These are phyloP conservation scores for Fusarium sp. DNA, from an alignment of 2,329 filamentous ascomycete species.

Conservation along the genomic window DNA sequence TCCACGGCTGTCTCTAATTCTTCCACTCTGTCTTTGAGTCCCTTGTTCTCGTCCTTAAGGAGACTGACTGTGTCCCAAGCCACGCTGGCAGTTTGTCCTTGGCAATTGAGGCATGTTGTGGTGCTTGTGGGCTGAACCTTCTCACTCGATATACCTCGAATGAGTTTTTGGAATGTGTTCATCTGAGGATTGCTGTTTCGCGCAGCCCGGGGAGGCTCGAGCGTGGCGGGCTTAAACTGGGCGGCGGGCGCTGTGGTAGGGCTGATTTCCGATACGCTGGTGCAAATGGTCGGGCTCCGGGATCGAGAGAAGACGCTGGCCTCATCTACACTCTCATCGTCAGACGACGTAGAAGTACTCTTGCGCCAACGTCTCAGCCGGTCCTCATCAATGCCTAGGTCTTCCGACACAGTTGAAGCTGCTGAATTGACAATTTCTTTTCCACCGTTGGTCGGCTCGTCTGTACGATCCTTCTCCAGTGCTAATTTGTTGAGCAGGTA, in stretches of 20 bases:
- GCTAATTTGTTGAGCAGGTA: slow-evolving; percentile 65
- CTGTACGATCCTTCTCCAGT: slow-evolving; percentile 63
- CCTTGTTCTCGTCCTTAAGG: slow-evolving; percentile 72
- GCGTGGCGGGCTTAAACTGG: slow-evolving; percentile 44
- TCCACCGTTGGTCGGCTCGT: slow-evolving; percentile 54
- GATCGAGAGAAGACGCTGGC: slow-evolving; percentile 73
- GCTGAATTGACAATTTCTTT: slow-evolving; percentile 51
- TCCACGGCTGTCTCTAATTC: slow-evolving; percentile 72
- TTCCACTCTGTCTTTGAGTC: slow-evolving; percentile 70
- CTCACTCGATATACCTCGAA: slow-evolving; percentile 59
- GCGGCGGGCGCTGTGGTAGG: slow-evolving; percentile 36
- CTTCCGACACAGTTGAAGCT: slow-evolving; percentile 63
- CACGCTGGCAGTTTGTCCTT: slow-evolving; percentile 69
- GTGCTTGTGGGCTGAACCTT: slow-evolving; percentile 40
- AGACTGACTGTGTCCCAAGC: slow-evolving; percentile 76
- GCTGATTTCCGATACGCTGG: slow-evolving; percentile 53
- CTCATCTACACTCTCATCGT: slow-evolving; percentile 63
- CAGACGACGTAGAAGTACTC: slow-evolving; percentile 63
- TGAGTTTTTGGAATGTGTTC: slow-evolving; percentile 58
- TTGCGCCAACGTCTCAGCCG: slow-evolving; percentile 59
- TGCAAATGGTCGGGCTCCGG: slow-evolving; percentile 67
- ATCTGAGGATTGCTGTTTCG: slow-evolving; percentile 50
- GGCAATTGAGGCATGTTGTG: slow-evolving; percentile 66
- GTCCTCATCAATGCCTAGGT: slow-evolving; percentile 68
- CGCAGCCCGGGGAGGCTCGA: slow-evolving; percentile 51